Evolutionary conservation across 2,329 filamentous ascomycete genomes (phyloP), one percentile per base, ranked within the genome.

Genomic region (Phialemonium atrogriseum): DNA sequence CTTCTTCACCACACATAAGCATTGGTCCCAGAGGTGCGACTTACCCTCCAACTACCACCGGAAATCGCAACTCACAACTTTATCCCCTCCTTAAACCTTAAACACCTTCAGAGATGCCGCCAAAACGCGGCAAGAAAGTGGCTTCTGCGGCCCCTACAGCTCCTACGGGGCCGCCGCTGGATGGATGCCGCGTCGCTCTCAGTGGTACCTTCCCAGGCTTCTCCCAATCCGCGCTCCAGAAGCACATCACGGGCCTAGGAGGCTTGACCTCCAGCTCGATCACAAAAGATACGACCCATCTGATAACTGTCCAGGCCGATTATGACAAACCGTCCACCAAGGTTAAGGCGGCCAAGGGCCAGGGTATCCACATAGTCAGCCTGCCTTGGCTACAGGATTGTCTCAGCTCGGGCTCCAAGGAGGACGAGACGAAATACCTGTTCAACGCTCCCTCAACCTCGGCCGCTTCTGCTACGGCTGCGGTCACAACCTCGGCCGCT

Each of bases 381-480:
- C 50, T 78, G 0, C 55, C 70, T 10, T 86, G 81, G 81, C 55
- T 78, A n/a, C 40, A 70, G 2, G 66, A 77, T n/a, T 76, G 66
- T 14, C 55, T 69, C 22, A 39, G 49, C 55, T 9, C 61, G 56
- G 19, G 45, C 64, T 32, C 30, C 45, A 62, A 62, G 43, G 40
- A 47, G 5, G 15, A 41, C 10, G 18, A 30, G n/a, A n/a, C n/a
- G n/a, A n/a, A n/a, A n/a, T n/a, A n/a, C n/a, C n/a, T n/a, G n/a
- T n/a, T n/a, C 16, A 23, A 23, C n/a, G 11, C 10, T 19, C 14
- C 10, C 22, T 17, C 27, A 30, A 17, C 27, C 3, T n/a, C 7
- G n/a, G 12, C 15, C 7, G 11, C 26, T 15, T 44, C 41, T 27
- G 11, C 32, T 4, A 24, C 40, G 4, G 27, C 32, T 5, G n/a